A percentile compares a stretch with the other conserved stretches of the same genome.
Conservation (phyloP, 805 yeast species). For the Teunomyces panamensis region DNA sequence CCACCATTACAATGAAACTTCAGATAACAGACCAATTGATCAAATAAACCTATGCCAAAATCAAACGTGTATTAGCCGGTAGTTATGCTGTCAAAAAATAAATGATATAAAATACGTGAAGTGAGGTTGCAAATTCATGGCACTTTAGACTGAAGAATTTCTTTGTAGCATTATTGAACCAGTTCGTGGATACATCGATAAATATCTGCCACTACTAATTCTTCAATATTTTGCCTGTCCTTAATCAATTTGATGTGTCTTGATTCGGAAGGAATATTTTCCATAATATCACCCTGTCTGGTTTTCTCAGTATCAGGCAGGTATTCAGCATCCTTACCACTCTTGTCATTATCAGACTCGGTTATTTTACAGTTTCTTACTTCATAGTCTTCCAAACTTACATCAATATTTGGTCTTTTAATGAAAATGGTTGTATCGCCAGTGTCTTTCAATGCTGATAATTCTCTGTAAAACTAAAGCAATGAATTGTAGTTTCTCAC, state of each 20-base stretch:
- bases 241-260: slow-evolving; percentile 35
- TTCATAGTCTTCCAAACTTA: background rate
- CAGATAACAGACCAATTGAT: no score
- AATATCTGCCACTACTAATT: slow-evolving; percentile 1
- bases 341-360: slow-evolving; percentile 7
- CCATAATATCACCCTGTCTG: background rate
- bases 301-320: slow-evolving; percentile 11
- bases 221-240: slow-evolving; percentile 20
- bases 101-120: no score
- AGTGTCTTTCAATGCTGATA: slow-evolving; percentile 16
- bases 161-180: no score
- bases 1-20: no score
- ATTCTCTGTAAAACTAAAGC: slow-evolving; percentile 23
- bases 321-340: slow-evolving; percentile 12
- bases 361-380: background rate
- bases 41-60: no score
- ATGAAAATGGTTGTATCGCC: slow-evolving; percentile 33
- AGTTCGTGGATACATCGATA: no score
- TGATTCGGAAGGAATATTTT: background rate
- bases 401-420: slow-evolving; percentile 26
- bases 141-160: no score
- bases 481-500: slow-evolving; percentile 19
- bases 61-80: no score
- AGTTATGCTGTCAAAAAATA: no score
- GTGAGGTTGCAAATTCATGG: no score